Base-by-base conservation (phyloP, 2,329 filamentous ascomycete genomes). In the Ceratocystis variospora region DNA sequence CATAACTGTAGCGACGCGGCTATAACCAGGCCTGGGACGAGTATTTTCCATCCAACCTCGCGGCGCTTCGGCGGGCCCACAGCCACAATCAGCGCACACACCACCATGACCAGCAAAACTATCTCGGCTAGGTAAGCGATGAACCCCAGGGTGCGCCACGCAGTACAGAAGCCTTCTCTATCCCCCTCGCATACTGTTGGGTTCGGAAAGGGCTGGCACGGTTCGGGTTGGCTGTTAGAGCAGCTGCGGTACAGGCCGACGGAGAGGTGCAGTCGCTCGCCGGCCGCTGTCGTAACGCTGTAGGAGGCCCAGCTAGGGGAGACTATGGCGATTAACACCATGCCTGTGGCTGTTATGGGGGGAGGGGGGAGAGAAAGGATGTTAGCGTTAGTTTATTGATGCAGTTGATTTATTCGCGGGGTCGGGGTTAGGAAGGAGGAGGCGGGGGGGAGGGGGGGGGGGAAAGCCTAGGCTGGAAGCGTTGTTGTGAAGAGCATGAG, bases 81-180 rank as follows among this genome's bases (percentile, higher is more conserved):
- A 70, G 96, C 78, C 61, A 96, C 84, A 62, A 95, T 83, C 37
- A 87, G 72, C 75, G 93, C 96, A 19, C 86, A 84, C 33, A 96
- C 86, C n/a, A 96, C 76, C 5, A 86, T 86, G 66, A 88, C 90
- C 50, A 94, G 82, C 75, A 96, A 87, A 48, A 94, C 74, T n/a
- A 96, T 85, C 46, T 90, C 83, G 6, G 88, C 83, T 71, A 96
- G 89, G 64, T 87, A 89, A 78, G 96, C 90, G 70, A 96, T 77
- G 76, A 96, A 97, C 28, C 89, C 91, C 45, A 90, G 86, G 31
- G 86, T 90, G 68, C 89, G 83, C 93, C 93, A 99, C 81, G 95
- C 88, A 71, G 86, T 88, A 79, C 94, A 97, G 77, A 97, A 96
- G 25, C 63, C 65, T 22, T 64, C 63, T 19, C 28, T 55, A 64